A percentile compares a stretch with the other conserved stretches of the same genome.
These are phyloP conservation scores for Podila clonocystis DNA, from an alignment of 192 early-diverging fungal genomes.

Conservation along the genomic window DNA sequence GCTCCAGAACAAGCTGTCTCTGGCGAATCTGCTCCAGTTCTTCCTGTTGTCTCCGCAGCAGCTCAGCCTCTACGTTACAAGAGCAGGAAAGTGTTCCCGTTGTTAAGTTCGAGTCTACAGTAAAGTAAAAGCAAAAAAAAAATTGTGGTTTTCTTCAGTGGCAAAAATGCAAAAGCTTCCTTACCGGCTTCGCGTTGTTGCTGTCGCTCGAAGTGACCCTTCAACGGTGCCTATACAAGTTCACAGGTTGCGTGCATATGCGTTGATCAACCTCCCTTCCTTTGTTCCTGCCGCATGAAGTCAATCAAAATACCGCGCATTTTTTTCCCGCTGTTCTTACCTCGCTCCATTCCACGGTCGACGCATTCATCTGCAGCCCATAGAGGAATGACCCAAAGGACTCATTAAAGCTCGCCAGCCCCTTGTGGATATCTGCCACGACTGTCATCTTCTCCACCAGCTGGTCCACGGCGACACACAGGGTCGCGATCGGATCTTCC, in stretches of 20 bases:
- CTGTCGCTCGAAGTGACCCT: constrained; percentile 37
- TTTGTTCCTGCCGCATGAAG: neutral
- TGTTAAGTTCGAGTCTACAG: neutral
- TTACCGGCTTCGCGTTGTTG: constrained; percentile 32
- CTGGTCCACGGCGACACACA: constrained; percentile 29
- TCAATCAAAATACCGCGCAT: no score
- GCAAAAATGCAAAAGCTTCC: neutral
- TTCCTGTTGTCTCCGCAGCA: constrained; percentile 42
- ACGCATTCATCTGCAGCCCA: constrained; percentile 40
- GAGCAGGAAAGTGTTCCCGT: neutral
- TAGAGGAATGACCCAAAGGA: constrained; percentile 48
- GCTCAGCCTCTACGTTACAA: constrained; percentile 15
- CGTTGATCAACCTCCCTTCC: neutral
- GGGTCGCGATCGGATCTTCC: constrained; percentile 21
- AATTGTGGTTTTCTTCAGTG: neutral
- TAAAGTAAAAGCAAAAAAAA: neutral
- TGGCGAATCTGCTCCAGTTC: constrained; percentile 34
- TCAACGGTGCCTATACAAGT: constrained; percentile 29
- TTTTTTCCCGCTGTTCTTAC: constrained; percentile 4
- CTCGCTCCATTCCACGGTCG: constrained; percentile 42
- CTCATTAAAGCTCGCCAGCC: constrained; percentile 46
- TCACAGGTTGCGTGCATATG: neutral
- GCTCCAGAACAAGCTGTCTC: constrained; percentile 29
- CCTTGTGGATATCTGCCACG: constrained; percentile 39
- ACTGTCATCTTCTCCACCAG: constrained; percentile 40